phyloP scores from a whole-genome alignment of 2,329 filamentous ascomycete species.

The Lojkania enalia region DNA sequence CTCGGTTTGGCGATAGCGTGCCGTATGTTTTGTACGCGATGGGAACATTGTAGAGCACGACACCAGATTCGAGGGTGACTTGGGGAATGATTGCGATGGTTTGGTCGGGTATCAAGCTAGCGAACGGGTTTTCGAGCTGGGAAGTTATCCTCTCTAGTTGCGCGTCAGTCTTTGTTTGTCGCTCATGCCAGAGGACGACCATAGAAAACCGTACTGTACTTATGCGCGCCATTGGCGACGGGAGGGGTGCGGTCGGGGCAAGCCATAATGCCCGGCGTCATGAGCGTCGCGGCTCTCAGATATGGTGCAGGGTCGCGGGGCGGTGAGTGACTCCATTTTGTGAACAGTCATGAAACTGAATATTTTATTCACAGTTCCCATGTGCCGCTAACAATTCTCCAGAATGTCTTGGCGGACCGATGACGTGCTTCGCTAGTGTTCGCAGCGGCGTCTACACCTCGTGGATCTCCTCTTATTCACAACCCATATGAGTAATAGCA shows the following conservation, averaged over 20 bases:
- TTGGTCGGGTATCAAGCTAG: constrained; percentile 83
- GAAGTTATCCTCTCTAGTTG: constrained; percentile 44
- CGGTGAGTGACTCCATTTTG: constrained; percentile 20
- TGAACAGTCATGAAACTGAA: constrained; percentile 29
- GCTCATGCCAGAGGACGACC: not conserved
- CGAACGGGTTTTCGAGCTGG: constrained; percentile 91
- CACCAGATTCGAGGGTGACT: constrained; percentile 92
- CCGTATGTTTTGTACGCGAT: constrained; percentile 68
- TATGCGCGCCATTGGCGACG: constrained; percentile 26
- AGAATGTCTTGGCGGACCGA: constrained; percentile 28
- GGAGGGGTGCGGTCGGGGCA: constrained; percentile 11
- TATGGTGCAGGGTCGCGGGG: constrained; percentile 16
- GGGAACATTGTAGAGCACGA: constrained; percentile 73
- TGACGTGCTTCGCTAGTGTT: constrained; percentile 30
- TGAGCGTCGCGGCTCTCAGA: constrained; percentile 9
- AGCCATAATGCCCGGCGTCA: constrained; percentile 22
- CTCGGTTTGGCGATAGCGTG: constrained; percentile 56
- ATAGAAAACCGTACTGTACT: constrained; percentile 24
- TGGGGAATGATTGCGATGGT: constrained; percentile 82
- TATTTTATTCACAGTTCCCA: constrained; percentile 20
- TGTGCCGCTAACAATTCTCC: constrained; percentile 29
- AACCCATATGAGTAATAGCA: no score
- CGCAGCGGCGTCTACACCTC: no score
- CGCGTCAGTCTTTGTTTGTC: constrained; percentile 23
- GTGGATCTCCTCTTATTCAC: no score